Conservation (phyloP, 164 flowering plant species). For the Echeveria elegans region DNA sequence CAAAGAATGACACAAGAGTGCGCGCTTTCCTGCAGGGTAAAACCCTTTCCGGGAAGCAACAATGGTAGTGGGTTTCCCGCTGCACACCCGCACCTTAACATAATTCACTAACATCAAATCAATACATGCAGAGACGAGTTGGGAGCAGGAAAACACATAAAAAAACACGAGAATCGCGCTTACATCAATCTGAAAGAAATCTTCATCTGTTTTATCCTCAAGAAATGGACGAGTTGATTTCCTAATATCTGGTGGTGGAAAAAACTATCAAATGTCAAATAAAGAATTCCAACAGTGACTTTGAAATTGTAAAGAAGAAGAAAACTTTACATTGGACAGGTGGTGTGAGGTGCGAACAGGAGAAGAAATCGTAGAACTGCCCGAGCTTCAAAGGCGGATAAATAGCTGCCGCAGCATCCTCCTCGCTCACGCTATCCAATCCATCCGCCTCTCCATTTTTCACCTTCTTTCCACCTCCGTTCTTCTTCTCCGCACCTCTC, state of each 20-base stretch:
- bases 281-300: too few species aligned
- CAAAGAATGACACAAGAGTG: constrained; percentile 56
- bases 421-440: constrained; percentile 22
- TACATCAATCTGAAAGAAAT: constrained; percentile 87
- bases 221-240: constrained; percentile 67
- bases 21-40: constrained; percentile 66
- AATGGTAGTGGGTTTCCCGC: constrained; percentile 74
- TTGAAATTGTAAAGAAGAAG: background rate
- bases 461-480: constrained; percentile 5
- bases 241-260: constrained; percentile 47
- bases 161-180: constrained; percentile 16
- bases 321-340: constrained; percentile 69
- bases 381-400: constrained; percentile 77
- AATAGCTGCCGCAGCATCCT: constrained; percentile 36
- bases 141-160: background rate
- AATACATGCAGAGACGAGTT: constrained; percentile 7
- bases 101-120: background rate
- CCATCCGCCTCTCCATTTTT: constrained; percentile 7
- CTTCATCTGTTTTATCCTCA: constrained; percentile 72
- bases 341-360: constrained; percentile 69
- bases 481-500: constrained; percentile 15
- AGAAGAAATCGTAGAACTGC: constrained; percentile 89
- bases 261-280: constrained; percentile 1
- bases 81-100: constrained; percentile 62
- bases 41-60: constrained; percentile 74